These are phyloP conservation scores for Rhododendron simsii DNA, from an alignment of 148 eudicot genomes.

Conservation along the genomic window DNA sequence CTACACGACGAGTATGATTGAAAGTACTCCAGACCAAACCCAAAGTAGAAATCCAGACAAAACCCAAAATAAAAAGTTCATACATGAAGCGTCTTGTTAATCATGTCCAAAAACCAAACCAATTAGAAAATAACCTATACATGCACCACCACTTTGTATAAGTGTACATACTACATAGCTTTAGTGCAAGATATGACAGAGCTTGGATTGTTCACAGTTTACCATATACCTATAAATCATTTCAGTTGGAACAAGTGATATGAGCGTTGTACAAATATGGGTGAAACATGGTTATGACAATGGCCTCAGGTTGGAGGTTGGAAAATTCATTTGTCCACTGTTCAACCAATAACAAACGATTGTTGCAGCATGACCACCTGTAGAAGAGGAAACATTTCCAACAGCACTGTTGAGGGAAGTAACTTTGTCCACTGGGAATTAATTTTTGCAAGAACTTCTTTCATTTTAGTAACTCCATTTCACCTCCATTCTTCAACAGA, in stretches of 20 bases:
- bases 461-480: not conserved
- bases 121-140: not conserved
- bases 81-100: not conserved
- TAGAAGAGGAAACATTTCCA: not conserved
- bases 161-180: not conserved
- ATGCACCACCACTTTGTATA: not conserved
- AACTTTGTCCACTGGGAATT: not conserved
- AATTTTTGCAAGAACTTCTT: too few relatives aligned
- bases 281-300: not conserved
- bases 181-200: not conserved
- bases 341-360: not conserved
- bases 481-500: not conserved
- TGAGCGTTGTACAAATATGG: not conserved
- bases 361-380: not conserved
- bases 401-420: not conserved
- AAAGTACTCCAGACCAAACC: not conserved
- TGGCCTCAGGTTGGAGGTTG: not conserved
- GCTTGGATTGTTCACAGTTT: not conserved
- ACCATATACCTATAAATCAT: not conserved
- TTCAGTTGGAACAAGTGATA: conserved; percentile 3
- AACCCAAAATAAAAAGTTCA: not conserved
- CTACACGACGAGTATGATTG: not conserved
- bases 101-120: not conserved
- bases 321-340: not conserved
- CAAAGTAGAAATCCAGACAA: too few relatives aligned